Evolutionary conservation across 2,329 filamentous ascomycete genomes (phyloP).

Genomic region (Fusarium armeniacum): DNA sequence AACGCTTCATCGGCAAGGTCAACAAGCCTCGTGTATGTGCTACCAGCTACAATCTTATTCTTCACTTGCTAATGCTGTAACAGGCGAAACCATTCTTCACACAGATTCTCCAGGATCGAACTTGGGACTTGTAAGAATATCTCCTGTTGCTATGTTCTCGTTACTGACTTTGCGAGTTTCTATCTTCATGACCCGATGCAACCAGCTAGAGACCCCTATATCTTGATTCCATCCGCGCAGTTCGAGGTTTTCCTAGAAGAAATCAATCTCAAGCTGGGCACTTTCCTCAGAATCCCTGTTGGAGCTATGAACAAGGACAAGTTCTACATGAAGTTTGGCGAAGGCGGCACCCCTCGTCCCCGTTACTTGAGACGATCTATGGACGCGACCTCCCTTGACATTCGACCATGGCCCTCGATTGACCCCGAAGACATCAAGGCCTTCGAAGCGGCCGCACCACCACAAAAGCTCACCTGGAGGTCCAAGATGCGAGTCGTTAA

Average conservation of each 20-base stretch:
- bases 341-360: constrained; percentile 73
- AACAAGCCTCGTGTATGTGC: constrained; percentile 64
- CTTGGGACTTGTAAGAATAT: constrained; percentile 81
- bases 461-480: constrained; percentile 38
- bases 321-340: constrained; percentile 73
- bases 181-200: constrained; percentile 71
- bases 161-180: constrained; percentile 64
- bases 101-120: constrained; percentile 68
- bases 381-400: constrained; percentile 56
- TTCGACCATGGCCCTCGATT: constrained; percentile 55
- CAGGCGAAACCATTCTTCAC: constrained; percentile 68
- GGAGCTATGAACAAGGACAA: constrained; percentile 62
- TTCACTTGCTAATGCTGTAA: constrained; percentile 25
- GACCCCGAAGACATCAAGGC: constrained; percentile 52
- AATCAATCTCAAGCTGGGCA: constrained; percentile 72
- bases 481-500: constrained; percentile 45
- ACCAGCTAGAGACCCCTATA: constrained; percentile 64
- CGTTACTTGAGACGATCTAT: constrained; percentile 74
- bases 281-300: constrained; percentile 69
- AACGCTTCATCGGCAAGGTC: constrained; percentile 67
- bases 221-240: constrained; percentile 78
- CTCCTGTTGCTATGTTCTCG: background rate
- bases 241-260: constrained; percentile 73
- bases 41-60: background rate
- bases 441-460: constrained; percentile 48